Evolutionary conservation across 371 early-diverging fungal species (phyloP).

Genomic region (Syncephalastrum monosporum): DNA sequence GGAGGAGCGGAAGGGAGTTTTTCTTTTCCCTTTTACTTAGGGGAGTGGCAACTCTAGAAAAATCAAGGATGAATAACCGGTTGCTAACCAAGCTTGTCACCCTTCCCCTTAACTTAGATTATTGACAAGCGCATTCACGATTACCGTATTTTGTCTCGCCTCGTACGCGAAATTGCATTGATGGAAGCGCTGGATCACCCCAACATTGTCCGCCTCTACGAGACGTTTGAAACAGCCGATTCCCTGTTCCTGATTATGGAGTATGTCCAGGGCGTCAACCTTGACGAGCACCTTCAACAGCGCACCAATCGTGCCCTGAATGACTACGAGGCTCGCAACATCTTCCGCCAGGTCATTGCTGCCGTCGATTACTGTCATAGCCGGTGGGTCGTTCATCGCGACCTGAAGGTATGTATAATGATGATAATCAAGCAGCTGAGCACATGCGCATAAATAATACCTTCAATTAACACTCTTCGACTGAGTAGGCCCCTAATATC

Average conservation of each 20-base stretch:
- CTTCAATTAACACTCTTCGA: background rate
- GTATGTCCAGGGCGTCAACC: constrained; percentile 57
- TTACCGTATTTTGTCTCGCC: constrained; percentile 71
- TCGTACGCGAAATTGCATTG: constrained; percentile 85
- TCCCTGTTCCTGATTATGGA: constrained; percentile 77
- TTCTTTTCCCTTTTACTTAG: too few species aligned
- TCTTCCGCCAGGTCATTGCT: constrained; percentile 68
- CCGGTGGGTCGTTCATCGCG: constrained; percentile 74
- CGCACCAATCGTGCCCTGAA: constrained; percentile 41
- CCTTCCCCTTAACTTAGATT: constrained; percentile 33
- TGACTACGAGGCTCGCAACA: constrained; percentile 63
- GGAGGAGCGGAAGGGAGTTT: too few species aligned
- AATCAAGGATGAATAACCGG: too few species aligned
- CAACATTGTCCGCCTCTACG: constrained; percentile 86
- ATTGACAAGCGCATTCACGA: constrained; percentile 84
- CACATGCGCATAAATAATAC: background rate
- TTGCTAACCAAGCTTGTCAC: background rate
- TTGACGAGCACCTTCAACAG: constrained; percentile 55
- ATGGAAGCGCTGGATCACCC: constrained; percentile 86
- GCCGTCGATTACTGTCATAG: constrained; percentile 75
- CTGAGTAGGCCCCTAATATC: constrained; percentile 52
- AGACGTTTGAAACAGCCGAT: constrained; percentile 86
- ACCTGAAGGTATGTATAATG: constrained; percentile 61
- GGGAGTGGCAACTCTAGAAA: too few species aligned
- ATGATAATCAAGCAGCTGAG: background rate